These are phyloP conservation scores for Macrolepiota dolichaula DNA, from an alignment of 768 basidiomycete genomes.

Conservation along the genomic window DNA sequence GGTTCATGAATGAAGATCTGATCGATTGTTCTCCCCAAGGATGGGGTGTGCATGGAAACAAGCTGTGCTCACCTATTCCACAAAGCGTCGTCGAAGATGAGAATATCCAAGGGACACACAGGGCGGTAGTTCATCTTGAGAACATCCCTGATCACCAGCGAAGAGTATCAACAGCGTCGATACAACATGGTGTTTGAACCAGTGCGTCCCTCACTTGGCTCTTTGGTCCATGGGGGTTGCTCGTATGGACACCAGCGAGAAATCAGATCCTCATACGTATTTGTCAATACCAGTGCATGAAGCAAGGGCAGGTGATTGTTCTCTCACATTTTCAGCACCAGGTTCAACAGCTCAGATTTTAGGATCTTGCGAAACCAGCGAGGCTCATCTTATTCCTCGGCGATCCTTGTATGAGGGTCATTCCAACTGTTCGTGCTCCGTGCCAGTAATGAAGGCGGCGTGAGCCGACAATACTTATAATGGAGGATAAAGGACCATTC, in stretches of 20 bases:
- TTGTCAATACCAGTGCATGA: conserved; percentile 14
- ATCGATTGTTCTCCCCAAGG: conserved; percentile 19
- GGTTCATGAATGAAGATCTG: conserved; percentile 16
- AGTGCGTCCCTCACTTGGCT: conserved; percentile 39
- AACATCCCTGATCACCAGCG: conserved; percentile 25
- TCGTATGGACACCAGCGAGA: conserved; percentile 5
- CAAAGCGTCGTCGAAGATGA: conserved; percentile 22
- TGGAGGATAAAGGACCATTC: neutral
- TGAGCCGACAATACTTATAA: conserved; percentile 16
- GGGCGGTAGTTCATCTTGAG: conserved; percentile 26
- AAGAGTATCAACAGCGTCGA: conserved; percentile 42
- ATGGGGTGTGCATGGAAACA: conserved; percentile 14
- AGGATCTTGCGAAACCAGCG: conserved; percentile 31
- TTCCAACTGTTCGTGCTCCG: conserved; percentile 21
- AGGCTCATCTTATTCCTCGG: conserved; percentile 37
- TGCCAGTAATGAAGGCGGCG: conserved; percentile 26
- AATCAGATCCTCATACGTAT: conserved; percentile 12
- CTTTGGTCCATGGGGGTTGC: conserved; percentile 29
- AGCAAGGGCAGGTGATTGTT: conserved; percentile 26
- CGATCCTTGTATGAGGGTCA: conserved; percentile 24
- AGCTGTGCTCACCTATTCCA: conserved; percentile 16
- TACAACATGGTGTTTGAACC: conserved; percentile 38
- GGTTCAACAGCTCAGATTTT: conserved; percentile 30
- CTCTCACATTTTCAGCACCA: conserved; percentile 36
- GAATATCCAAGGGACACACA: conserved; percentile 16